These are phyloP conservation scores for Otatea glauca DNA, from an alignment of 176 grass and related monocot species.

Conservation along the genomic window DNA sequence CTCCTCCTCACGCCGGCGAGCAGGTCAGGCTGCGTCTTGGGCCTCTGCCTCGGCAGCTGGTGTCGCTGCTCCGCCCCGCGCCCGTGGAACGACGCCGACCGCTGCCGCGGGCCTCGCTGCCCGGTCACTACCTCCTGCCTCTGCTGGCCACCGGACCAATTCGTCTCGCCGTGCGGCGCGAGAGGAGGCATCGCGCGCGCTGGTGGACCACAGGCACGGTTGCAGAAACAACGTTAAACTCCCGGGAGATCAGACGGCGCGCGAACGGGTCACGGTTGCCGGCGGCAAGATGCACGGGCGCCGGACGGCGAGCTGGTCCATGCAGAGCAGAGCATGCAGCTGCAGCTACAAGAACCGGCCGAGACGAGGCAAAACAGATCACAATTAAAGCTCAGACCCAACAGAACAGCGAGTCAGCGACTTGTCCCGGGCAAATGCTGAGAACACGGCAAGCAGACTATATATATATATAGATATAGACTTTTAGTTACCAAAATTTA, in stretches of 20 bases:
- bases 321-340: constrained; percentile 32
- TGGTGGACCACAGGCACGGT: neutral
- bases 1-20: constrained; percentile 45
- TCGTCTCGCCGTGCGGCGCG: constrained; percentile 24
- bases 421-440: constrained; percentile 26
- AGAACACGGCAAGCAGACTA: neutral
- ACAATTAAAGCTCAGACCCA: constrained; percentile 4
- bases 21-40: constrained; percentile 75
- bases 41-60: constrained; percentile 50
- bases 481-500: no score
- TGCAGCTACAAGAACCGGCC: neutral
- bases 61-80: constrained; percentile 43
- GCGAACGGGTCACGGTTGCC: constrained; percentile 3
- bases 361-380: neutral
- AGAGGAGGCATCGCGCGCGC: constrained; percentile 46
- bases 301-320: constrained; percentile 14
- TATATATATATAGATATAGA: neutral
- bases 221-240: neutral
- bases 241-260: neutral
- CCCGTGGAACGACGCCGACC: constrained; percentile 70
- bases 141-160: constrained; percentile 30
- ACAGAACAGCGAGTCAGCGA: neutral
- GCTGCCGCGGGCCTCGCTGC: constrained; percentile 36
- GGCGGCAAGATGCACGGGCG: constrained; percentile 22
- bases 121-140: neutral